Evolutionary conservation across 208 protist species (phyloP), one percentile per base, ranked within the genome.

Genomic region (Crithidia expoeki): DNA sequence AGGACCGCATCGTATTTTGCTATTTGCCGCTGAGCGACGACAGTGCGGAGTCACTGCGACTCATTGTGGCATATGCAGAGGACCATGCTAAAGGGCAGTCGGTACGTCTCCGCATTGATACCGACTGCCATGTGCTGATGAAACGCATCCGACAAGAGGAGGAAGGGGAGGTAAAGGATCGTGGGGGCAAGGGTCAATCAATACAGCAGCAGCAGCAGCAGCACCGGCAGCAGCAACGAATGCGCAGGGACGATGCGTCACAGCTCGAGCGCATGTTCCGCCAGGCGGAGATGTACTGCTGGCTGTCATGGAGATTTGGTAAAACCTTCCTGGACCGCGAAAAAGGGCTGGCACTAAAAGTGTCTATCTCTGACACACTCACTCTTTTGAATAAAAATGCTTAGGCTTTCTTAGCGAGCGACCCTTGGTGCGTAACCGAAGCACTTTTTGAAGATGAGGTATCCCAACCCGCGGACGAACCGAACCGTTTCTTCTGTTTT

Each of bases 241-340:
- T n/a, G n/a, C n/a, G n/a, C n/a, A n/a, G 40, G 19, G 60, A 80
- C n/a, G 27, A 49, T 4, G 23, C 47, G 6, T 47, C 28, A 7
- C 61, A 64, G 27, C 72, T 90, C 12, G 90, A 94, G 70, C 53
- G 72, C 28, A 27, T 84, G 7, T 93, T 91, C 68, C 76, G 77
- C 30, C 77, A 83, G 27, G 80, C 84, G 10, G 86, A 94, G 65
- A 83, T 89, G 75, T 95, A 97, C 71, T 90, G 84, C 53, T 97
- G 93, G 93, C 80, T 97, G 21, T 79, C 83, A 32, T 97, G 88
- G 86, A 84, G 89, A 21, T 93, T 95, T 63, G 79, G 76, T 2
- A 81, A 73, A n/a, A 93, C 89, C 16, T 95, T 94, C 76, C 49
- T 82, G 27, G 66, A 93, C 49, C 68, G 74, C 6, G 88, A 86